Base-by-base conservation (phyloP, 805 yeast species). In the Saccharomycopsis selenospora region DNA sequence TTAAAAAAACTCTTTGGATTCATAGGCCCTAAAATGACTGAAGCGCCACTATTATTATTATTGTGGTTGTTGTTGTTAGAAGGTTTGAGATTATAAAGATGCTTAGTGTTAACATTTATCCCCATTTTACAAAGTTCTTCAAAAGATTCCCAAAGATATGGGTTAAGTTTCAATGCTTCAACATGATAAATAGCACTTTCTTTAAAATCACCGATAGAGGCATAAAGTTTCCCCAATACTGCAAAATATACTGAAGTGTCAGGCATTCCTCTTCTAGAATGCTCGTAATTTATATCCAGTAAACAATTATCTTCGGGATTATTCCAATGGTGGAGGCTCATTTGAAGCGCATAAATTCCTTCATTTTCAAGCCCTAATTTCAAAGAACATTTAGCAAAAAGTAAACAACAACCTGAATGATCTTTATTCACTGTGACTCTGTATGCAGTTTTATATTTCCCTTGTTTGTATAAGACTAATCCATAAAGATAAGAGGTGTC, bases 111-210 rank as follows among this genome's bases (percentile, higher is more conserved):
- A 17, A 88, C 72, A 50, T 76, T 76, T 17, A 83, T 86, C 10
- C 95, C 93, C 66, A 83, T 67, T 43, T 72, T 71, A 57, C 88
- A 79, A 43, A 93, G 67, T 40, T 82, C 81, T 55, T 82, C 87
- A 54, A 87, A 80, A 0, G 96, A 88, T 60, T 88, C 96, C 76
- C 93, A 88, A 36, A 88, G 72, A 59, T 71, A 86, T 14, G 95
- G 96, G 60, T 93, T 85, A 54, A 72, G 65, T 51, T 79, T 77
- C 49, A 88, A 70, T 1, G 91, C 86, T 55, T 75, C 77, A 0
- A 86, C 73, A 61, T 82, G 85, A 57, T 79, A 76, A 43, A 82
- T 65, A 0, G 84, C 73, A 49, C 93, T 80, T 49, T 81, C 79
- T 55, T 79, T 76, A 3, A 68, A 59, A 59, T 84, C 87, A 22